These are phyloP conservation scores for Colletotrichum simmondsii DNA, from an alignment of 2,329 filamentous ascomycete species.

Conservation along the genomic window DNA sequence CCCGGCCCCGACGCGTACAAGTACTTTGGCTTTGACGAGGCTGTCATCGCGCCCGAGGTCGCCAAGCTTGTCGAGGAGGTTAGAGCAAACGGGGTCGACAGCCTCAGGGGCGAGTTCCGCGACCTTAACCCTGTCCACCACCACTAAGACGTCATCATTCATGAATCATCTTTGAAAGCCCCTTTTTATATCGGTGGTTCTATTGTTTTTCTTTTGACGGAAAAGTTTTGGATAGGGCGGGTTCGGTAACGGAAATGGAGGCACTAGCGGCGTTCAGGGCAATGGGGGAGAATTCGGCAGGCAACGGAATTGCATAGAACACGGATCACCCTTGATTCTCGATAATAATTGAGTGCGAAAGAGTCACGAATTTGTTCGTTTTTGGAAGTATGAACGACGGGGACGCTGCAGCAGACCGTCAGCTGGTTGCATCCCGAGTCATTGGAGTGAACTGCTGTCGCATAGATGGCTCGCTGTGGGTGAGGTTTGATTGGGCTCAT, in stretches of 20 bases:
- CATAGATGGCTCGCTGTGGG: background rate
- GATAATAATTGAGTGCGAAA: conserved; percentile 8
- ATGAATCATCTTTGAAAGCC: background rate
- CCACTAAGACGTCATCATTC: conserved; percentile 4
- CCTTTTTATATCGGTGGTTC: background rate
- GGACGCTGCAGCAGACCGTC: background rate
- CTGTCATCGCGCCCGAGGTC: conserved; percentile 51
- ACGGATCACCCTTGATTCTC: conserved; percentile 24
- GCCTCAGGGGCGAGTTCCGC: conserved; percentile 39
- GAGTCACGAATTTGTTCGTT: conserved; percentile 3
- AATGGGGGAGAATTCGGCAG: conserved; percentile 5
- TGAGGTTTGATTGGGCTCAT: conserved; percentile 16
- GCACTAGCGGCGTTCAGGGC: conserved; percentile 14
- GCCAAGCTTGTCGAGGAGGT: conserved; percentile 41
- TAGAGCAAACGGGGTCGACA: conserved; percentile 36
- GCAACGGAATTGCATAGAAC: conserved; percentile 19
- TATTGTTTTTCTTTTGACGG: background rate
- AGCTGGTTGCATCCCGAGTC: conserved; percentile 4
- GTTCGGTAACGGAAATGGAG: background rate
- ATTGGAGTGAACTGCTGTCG: conserved; percentile 7
- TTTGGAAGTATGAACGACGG: background rate
- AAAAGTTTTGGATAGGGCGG: background rate
- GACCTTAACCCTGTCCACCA: conserved; percentile 37
- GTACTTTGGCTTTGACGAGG: conserved; percentile 62
- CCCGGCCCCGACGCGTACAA: conserved; percentile 64